These are phyloP conservation scores for Solanum sejunctum DNA, from an alignment of 257 asterid species.

Conservation along the genomic window DNA sequence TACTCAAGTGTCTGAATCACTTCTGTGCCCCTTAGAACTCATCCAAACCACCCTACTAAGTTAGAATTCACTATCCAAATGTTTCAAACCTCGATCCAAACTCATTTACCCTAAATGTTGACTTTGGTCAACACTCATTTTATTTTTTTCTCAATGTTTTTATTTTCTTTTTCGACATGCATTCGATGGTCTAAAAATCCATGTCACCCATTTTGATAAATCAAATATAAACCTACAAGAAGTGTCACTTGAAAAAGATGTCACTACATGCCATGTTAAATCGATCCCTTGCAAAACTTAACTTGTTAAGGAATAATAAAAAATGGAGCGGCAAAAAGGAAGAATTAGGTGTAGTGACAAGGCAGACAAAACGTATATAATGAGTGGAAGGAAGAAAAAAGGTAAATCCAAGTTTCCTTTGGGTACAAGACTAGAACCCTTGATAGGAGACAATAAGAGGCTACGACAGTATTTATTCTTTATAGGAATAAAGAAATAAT, in stretches of 20 bases:
- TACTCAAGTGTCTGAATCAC: neutral
- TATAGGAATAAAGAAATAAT: slow-evolving; percentile 6
- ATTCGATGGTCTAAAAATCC: neutral
- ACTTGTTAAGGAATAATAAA: neutral
- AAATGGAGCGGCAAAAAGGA: neutral
- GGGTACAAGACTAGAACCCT: slow-evolving; percentile 30
- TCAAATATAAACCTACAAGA: neutral
- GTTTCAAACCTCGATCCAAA: neutral
- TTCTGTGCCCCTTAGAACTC: neutral
- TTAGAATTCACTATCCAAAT: neutral
- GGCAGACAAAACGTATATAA: neutral
- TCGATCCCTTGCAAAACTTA: neutral
- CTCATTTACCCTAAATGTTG: neutral
- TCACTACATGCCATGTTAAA: neutral
- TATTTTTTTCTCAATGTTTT: no score
- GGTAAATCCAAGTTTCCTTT: slow-evolving; percentile 20
- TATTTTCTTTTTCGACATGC: no score
- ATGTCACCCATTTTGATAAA: neutral
- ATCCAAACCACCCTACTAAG: neutral
- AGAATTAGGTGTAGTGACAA: neutral
- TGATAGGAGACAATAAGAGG: slow-evolving; percentile 37
- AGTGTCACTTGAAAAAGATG: neutral
- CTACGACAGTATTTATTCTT: slow-evolving; percentile 32
- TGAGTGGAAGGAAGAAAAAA: neutral
- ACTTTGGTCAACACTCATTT: neutral